A percentile compares a stretch with the other conserved stretches of the same genome.
phyloP scores from a whole-genome alignment of 257 asterid genomes.

The Solanum ossicruentum region DNA sequence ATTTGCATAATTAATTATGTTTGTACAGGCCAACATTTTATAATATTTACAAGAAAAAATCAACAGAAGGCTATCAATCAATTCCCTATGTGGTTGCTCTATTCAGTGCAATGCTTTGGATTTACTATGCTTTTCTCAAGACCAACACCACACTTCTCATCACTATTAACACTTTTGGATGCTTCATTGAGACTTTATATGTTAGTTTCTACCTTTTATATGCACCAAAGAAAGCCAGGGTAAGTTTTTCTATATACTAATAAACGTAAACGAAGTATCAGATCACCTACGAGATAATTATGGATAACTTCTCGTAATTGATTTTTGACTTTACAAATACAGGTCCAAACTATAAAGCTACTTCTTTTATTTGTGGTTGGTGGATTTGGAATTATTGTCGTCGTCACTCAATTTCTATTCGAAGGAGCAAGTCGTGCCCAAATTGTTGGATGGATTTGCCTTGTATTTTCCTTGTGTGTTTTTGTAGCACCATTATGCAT shows the following conservation, averaged over 20 bases:
- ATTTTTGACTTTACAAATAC: neutral
- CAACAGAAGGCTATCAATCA: constrained; percentile 30
- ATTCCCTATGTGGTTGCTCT: constrained; percentile 32
- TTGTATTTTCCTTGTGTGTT: constrained; percentile 21
- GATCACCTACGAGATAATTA: neutral
- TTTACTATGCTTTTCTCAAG: constrained; percentile 37
- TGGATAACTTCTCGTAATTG: accelerated
- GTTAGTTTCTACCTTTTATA: constrained; percentile 22
- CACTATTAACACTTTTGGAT: constrained; percentile 39
- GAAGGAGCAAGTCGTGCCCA: constrained; percentile 19
- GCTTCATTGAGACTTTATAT: constrained; percentile 29
- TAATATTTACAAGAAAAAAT: constrained; percentile 28
- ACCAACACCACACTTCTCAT: constrained; percentile 35
- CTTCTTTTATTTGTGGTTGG: constrained; percentile 10
- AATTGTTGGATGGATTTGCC: constrained; percentile 43
- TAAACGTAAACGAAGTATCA: neutral
- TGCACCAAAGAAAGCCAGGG: constrained; percentile 30
- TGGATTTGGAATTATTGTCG: constrained; percentile 35
- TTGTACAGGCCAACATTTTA: constrained; percentile 34
- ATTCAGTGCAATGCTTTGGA: constrained; percentile 36
- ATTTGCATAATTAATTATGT: neutral
- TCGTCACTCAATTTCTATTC: constrained; percentile 20
- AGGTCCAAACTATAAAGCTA: constrained; percentile 34
- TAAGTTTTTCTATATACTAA: neutral
- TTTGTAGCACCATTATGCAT: constrained; percentile 51